Evolutionary conservation across 495 filamentous ascomycete genomes (phyloP).

Genomic region (Clohesyomyces aquaticus): DNA sequence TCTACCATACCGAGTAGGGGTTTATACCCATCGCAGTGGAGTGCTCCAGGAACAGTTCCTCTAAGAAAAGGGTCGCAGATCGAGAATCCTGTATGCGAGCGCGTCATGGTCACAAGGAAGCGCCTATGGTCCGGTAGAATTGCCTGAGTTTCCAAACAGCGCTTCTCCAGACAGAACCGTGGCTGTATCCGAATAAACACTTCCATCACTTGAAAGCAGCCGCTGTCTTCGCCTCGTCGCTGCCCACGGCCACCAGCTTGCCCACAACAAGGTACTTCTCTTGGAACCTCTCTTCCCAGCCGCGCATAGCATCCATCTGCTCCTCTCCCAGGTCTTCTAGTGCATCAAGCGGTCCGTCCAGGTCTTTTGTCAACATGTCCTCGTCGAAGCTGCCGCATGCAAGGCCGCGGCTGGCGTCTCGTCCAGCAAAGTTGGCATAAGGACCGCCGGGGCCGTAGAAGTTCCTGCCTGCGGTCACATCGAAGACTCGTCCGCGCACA

Average conservation of each 20-base stretch:
- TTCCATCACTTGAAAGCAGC: constrained; percentile 23
- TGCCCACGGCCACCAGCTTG: constrained; percentile 75
- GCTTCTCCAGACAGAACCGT: too few species aligned
- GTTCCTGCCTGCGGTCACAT: constrained; percentile 79
- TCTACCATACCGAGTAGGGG: not conserved
- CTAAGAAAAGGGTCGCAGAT: not conserved
- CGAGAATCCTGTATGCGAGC: not conserved
- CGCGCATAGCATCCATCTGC: constrained; percentile 78
- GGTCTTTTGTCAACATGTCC: constrained; percentile 92
- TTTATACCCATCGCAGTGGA: not conserved
- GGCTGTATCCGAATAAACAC: not conserved
- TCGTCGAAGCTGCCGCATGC: constrained; percentile 93
- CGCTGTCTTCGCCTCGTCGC: constrained; percentile 55
- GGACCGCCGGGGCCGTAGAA: constrained; percentile 94
- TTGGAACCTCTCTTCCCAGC: constrained; percentile 89
- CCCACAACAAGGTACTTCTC: constrained; percentile 96
- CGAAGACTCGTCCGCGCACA: constrained; percentile 83
- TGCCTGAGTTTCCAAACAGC: too few species aligned
- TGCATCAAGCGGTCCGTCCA: constrained; percentile 83
- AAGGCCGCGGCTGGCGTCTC: constrained; percentile 89
- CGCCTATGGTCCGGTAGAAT: not conserved
- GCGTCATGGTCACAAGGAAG: not conserved
- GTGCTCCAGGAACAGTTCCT: not conserved
- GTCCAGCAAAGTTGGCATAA: constrained; percentile 91
- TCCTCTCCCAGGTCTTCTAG: constrained; percentile 74